Conservation (phyloP, 1,284 basidiomycete genomes). For the Marasmius oreades region DNA sequence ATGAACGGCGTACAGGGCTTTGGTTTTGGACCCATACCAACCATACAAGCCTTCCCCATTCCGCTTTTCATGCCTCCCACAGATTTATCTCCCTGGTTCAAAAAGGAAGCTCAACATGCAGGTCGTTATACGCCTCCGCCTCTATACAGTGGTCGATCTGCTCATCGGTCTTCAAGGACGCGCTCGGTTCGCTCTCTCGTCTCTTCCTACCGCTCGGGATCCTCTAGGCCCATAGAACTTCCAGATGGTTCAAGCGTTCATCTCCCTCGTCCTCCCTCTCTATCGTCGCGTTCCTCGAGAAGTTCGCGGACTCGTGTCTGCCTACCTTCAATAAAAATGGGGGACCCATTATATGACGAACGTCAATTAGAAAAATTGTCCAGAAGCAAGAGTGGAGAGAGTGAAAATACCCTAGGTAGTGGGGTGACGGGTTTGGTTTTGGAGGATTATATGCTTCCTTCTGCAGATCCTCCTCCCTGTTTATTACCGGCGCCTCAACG, state of each 20-base stretch:
- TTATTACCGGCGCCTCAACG: constrained; percentile 16
- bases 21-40: neutral
- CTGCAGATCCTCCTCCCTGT: constrained; percentile 7
- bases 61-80: constrained; percentile 16
- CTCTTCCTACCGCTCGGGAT: neutral
- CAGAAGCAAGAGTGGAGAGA: neutral
- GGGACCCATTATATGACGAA: neutral
- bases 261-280: constrained; percentile 1
- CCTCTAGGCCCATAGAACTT: neutral
- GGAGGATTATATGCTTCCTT: constrained; percentile 11
- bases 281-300: neutral
- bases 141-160: constrained; percentile 1
- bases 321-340: neutral
- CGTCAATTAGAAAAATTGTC: neutral
- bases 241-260: neutral
- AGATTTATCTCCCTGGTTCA: neutral
- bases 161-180: neutral
- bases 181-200: neutral
- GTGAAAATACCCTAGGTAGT: neutral
- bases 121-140: neutral
- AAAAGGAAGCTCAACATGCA: neutral
- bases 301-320: neutral
- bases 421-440: constrained; percentile 12
- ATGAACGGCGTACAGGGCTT: constrained; percentile 1
- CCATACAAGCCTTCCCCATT: constrained; percentile 8